Evolutionary conservation across 2,329 filamentous ascomycete species (phyloP).

Genomic region (Aspergillus persii): DNA sequence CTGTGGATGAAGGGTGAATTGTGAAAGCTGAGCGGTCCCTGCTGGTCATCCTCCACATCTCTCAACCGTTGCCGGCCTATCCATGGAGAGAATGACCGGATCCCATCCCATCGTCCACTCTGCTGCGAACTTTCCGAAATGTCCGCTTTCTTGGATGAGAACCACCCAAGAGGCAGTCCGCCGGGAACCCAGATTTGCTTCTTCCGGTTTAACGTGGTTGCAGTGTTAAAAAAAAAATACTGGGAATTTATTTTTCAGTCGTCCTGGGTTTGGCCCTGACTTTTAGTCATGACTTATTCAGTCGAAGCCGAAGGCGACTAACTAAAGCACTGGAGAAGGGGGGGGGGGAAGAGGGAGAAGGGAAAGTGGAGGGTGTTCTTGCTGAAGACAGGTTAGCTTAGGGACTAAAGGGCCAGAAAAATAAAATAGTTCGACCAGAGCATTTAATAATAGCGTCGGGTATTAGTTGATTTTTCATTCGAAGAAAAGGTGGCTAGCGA

Average conservation of each 20-base stretch:
- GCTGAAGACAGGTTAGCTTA: conserved; percentile 13
- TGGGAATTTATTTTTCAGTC: background rate
- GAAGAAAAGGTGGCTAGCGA: conserved; percentile 7
- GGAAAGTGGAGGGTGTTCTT: conserved; percentile 14
- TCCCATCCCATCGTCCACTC: conserved; percentile 1
- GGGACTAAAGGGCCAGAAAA: background rate
- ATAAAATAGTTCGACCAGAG: background rate
- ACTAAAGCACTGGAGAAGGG: conserved; percentile 2
- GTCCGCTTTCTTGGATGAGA: conserved; percentile 6
- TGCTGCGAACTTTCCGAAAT: conserved; percentile 8
- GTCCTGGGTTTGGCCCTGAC: background rate
- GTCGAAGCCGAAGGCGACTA: background rate
- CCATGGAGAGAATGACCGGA: conserved; percentile 11
- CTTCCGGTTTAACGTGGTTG: background rate
- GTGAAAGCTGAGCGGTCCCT: background rate
- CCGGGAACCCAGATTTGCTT: background rate
- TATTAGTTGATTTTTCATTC: background rate
- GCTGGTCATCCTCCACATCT: conserved; percentile 17
- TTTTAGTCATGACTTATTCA: background rate
- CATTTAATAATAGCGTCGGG: background rate
- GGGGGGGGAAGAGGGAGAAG: conserved; percentile 5
- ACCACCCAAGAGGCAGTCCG: conserved; percentile 1
- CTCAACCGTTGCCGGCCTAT: conserved; percentile 14
- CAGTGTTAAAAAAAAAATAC: background rate
- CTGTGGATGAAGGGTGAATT: background rate